Base-by-base conservation (phyloP, 306 rosid genomes). In the Vachellia pachyceras region DNA sequence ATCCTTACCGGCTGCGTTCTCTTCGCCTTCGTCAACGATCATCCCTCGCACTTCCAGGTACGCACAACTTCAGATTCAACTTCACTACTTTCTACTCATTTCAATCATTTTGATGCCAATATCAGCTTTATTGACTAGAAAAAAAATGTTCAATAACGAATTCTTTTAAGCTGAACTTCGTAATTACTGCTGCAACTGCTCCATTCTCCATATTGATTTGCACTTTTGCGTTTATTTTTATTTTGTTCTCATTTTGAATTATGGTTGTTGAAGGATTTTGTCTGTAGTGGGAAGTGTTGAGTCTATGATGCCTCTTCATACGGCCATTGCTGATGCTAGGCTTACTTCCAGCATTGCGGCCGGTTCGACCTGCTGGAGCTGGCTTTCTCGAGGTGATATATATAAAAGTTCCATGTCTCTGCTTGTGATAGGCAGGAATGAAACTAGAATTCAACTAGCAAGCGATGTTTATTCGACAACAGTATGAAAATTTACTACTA, bases 261-360 rank as follows among this genome's bases (percentile, higher is more conserved):
- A 54, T 75, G 18, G 3, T 8, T 54, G 65, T 39, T 69, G 10
- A 71, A 95, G 98, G 88, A 81, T 91, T 41, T 55, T 88, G 76
- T 80, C 97, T 61, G 86, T 81, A 39, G 78, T 90, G 84, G 97
- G 90, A 86, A 84, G 90, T 68, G 78, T 82, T 79, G 96, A 90
- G 25, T 91, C 99, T 18, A 78, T 90, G 92, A 86, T 90, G 92
- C 99, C 98, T 22, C 97, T 93, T 70, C 99, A 93, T 57, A 93
- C 90, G 20, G 91, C 93, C 39, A 84, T 93, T 54, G 99, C 99
- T 55, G 82, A 90, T 46, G 98, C 98, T 72, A 87, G 99, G 76
- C 94, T 95, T 70, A 93, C 86, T 70, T 93, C 99, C 77, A 88
- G 80, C 77, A 93, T 93, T 25, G 97, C 97, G 7, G 61, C 86